A percentile compares a stretch with the other conserved stretches of the same genome.
These are phyloP conservation scores for Spizellomyces sp. DNA, from an alignment of 192 early-diverging fungal species.

Conservation along the genomic window DNA sequence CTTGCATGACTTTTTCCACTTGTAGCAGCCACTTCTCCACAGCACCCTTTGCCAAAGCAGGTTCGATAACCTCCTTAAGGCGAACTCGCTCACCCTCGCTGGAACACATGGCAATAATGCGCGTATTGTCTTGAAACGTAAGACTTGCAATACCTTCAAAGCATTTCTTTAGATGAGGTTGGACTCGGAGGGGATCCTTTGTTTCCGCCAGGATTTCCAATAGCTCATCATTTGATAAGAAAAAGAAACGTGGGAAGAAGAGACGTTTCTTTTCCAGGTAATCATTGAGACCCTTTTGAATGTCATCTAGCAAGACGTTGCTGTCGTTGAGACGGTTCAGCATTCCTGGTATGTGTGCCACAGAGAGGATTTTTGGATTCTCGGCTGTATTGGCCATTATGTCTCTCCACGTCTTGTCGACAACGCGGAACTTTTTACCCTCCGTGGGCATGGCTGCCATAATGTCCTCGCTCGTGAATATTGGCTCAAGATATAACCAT, in stretches of 20 bases:
- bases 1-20: conserved; percentile 65
- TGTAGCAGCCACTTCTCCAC: conserved; percentile 64
- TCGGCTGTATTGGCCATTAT: conserved; percentile 52
- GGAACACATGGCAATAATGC: conserved; percentile 66
- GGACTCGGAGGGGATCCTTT: conserved; percentile 60
- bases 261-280: conserved; percentile 65
- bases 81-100: conserved; percentile 60
- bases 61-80: conserved; percentile 66
- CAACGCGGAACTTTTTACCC: conserved; percentile 59
- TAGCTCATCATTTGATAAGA: conserved; percentile 64
- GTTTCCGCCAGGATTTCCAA: conserved; percentile 64
- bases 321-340: conserved; percentile 46
- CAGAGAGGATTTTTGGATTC: conserved; percentile 57
- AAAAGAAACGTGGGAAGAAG: conserved; percentile 67
- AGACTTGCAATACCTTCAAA: conserved; percentile 63
- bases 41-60: conserved; percentile 58
- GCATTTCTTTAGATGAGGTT: conserved; percentile 65
- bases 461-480: conserved; percentile 65
- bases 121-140: conserved; percentile 58
- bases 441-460: conserved; percentile 62
- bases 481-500: conserved; percentile 64
- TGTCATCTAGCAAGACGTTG: conserved; percentile 62
- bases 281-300: conserved; percentile 66
- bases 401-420: conserved; percentile 66
- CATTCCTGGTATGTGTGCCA: conserved; percentile 45